Evolutionary conservation across 495 filamentous ascomycete species (phyloP), one percentile per base, ranked within the genome.

Genomic region (Saxophila tyrrhenica): DNA sequence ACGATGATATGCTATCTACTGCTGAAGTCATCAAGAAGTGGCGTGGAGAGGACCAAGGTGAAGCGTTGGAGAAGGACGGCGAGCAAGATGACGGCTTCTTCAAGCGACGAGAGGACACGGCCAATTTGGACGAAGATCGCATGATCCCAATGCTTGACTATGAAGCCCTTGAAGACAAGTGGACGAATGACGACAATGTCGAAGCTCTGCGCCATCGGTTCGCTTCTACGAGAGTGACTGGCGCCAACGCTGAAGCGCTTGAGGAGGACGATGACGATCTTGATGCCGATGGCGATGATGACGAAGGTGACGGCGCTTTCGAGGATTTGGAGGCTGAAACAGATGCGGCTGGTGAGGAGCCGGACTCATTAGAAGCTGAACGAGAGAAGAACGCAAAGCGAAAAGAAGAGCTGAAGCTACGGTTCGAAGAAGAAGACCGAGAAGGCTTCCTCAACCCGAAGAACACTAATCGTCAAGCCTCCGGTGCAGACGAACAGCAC

Each of bases 371-470:
- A 23, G 86, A 88, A 65, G 85, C 82, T 2, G 92, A 98, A 69
- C 84, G 92, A 54, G 87, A 89, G 62, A 85, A 78, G 62, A 98
- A 97, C 62, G 92, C 92, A 0, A 79, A 83, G 51, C 78, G 82
- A 61, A 98, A 97, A 68, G 92, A 95, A 70, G 94, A 97, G 65
- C 75, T 98, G 38, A 89, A 87, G 59, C 77, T 94, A 13, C 81
- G 94, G 10, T 97, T 98, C 63, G 92, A 98, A 65, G 90, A 96
- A 65, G 92, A 98, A 72, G 92, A 98, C 63, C 78, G 85, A 16
- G 92, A 98, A 67, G 92, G 92, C 0, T 87, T 94, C 61, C 80
- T 80, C 21, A 95, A 94, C 62, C 86, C 87, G 62, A 87, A 88
- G 60, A 80, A 86, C 13, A 79, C 81, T 42, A 79, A 80, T 20